phyloP scores from a whole-genome alignment of 257 asterid genomes.

The Perilla frutescens region DNA sequence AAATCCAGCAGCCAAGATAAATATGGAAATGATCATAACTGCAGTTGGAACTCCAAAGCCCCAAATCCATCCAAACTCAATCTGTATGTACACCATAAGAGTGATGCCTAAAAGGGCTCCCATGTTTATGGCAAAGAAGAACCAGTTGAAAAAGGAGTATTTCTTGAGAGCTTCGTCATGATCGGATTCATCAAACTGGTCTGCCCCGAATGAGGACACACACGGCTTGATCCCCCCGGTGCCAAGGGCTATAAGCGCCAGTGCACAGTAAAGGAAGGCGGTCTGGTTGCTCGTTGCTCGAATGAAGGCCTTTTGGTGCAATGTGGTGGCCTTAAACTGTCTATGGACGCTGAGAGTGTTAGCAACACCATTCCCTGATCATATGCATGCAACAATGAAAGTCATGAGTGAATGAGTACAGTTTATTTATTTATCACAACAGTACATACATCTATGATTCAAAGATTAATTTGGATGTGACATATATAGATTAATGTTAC shows the following conservation, averaged over 20 bases:
- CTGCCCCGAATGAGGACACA: slow-evolving; percentile 81
- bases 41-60: slow-evolving; percentile 72
- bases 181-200: slow-evolving; percentile 70
- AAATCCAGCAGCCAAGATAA: slow-evolving; percentile 55
- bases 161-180: slow-evolving; percentile 58
- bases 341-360: slow-evolving; percentile 73
- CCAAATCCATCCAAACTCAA: slow-evolving; percentile 69
- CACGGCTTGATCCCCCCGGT: slow-evolving; percentile 92
- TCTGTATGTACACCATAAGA: slow-evolving; percentile 63
- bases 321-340: slow-evolving; percentile 59
- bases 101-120: slow-evolving; percentile 83
- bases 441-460: no score
- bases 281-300: slow-evolving; percentile 56
- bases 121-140: slow-evolving; percentile 84
- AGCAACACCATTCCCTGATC: slow-evolving; percentile 73
- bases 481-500: slow-evolving; percentile 40
- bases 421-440: no score
- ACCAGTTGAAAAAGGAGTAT: slow-evolving; percentile 83
- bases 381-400: neutral
- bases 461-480: neutral
- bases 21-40: slow-evolving; percentile 51
- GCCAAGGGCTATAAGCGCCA: slow-evolving; percentile 75
- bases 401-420: neutral
- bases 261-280: slow-evolving; percentile 58
- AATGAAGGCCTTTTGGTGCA: slow-evolving; percentile 58